These are phyloP conservation scores for Boletus sp. DNA, from an alignment of 768 basidiomycete species.

Conservation along the genomic window DNA sequence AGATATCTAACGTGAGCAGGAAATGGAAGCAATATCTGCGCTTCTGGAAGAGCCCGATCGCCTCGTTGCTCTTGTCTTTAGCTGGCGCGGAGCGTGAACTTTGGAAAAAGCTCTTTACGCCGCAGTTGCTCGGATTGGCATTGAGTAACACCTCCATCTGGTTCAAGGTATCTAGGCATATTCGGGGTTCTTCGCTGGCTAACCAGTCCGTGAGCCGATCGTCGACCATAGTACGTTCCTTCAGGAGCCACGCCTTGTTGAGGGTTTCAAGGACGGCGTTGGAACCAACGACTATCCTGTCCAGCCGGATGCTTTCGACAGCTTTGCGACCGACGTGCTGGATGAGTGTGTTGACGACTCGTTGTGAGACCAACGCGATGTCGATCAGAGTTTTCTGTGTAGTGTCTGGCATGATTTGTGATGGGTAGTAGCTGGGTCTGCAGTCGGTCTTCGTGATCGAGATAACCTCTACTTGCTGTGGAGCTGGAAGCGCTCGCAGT, in stretches of 20 bases:
- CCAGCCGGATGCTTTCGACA: constrained; percentile 1
- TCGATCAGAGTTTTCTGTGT: background rate
- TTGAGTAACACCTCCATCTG: no score
- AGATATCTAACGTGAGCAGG: constrained; percentile 2
- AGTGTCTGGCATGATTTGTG: no score
- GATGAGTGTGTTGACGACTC: background rate
- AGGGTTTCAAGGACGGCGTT: constrained; percentile 2
- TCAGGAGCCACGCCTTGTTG: background rate
- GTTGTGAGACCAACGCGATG: constrained; percentile 5
- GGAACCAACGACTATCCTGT: constrained; percentile 8
- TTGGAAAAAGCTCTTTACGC: no score
- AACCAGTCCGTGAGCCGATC: no score
- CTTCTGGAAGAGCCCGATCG: constrained; percentile 7
- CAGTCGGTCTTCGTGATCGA: no score
- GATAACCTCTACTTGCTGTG: no score
- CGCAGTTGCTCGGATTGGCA: background rate
- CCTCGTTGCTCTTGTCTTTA: background rate
- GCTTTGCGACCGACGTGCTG: background rate
- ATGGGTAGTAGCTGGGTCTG: no score
- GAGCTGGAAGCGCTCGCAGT: no score
- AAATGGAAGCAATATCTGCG: constrained; percentile 9
- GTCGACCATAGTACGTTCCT: background rate
- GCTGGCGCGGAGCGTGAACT: no score
- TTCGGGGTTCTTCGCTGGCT: no score
- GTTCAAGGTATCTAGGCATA: no score